Percentiles rank a stretch among this genome's conserved stretches.
phyloP scores from a whole-genome alignment of 176 grass and related monocot species.

The Ensete ventricosum region DNA sequence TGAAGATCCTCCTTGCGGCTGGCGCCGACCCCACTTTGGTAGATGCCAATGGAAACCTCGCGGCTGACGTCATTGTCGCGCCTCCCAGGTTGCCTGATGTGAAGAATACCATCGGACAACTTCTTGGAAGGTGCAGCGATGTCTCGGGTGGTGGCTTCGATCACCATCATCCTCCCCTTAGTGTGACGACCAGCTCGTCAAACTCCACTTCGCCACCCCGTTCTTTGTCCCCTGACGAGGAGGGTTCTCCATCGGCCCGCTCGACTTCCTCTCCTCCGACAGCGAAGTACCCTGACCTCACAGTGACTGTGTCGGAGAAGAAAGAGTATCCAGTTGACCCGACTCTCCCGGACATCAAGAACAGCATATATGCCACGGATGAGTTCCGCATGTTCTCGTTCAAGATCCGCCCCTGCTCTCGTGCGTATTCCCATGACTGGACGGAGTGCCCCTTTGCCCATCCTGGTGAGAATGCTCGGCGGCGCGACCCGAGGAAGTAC shows the following conservation, averaged over 20 bases:
- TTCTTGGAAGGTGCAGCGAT: not conserved
- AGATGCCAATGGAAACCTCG: constrained; percentile 38
- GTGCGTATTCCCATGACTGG: constrained; percentile 88
- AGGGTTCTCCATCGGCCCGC: constrained; percentile 37
- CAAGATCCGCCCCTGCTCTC: constrained; percentile 81
- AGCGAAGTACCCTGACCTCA: not conserved
- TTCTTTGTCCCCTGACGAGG: constrained; percentile 8
- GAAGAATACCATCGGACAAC: constrained; percentile 30
- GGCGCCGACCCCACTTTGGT: constrained; percentile 46
- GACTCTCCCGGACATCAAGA: constrained; percentile 76
- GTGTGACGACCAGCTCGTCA: too few relatives aligned
- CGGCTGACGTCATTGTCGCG: constrained; percentile 39
- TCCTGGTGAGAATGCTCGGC: constrained; percentile 73
- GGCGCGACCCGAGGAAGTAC: constrained; percentile 67
- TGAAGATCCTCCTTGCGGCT: constrained; percentile 49
- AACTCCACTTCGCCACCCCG: too few relatives aligned
- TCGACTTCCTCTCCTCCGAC: constrained; percentile 31
- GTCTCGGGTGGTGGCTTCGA: too few relatives aligned
- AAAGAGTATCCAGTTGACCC: constrained; percentile 83
- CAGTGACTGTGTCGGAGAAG: constrained; percentile 27
- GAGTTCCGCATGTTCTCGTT: constrained; percentile 89
- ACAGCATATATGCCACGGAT: constrained; percentile 59
- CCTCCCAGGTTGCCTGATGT: not conserved
- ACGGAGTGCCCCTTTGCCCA: constrained; percentile 88
- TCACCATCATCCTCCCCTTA: too few relatives aligned